Evolutionary conservation across 257 asterid genomes (phyloP), one percentile per base, ranked within the genome.

Genomic region (Solanum habrochaites): DNA sequence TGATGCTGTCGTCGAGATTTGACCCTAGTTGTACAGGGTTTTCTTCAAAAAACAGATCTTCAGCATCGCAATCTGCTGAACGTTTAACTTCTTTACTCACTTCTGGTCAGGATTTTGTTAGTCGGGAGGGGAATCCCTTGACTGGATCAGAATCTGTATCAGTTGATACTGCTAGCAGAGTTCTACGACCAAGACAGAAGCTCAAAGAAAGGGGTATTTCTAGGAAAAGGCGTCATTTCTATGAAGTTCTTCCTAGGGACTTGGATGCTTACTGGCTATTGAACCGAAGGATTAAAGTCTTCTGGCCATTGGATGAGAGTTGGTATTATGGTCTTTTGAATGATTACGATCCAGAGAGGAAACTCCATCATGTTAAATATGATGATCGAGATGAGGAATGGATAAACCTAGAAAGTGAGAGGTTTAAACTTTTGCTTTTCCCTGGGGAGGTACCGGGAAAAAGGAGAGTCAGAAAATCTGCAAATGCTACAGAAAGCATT

Each of bases 1-100:
- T 98, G 95, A 97, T 97, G 99, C 96, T 97, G 32, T 97, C 99
- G 25, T 96, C 99, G 88, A 91, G 98, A 88, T 97, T 97, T 90
- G 99, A 97, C 91, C 99, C 99, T 42, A 92, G 93, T 16, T 97
- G 98, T 94, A 97, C 99, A 13, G 96, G 98, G 40, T 96, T 94
- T 91, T 90, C 94, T 60, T 89, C 95, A 5, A 93, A 89, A 86
- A 90, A 85, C 69, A 94, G 87, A 88, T 87, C 92, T 88, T 92
- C 96, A 13, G 89, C 43, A 70, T 89, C 91, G 45, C 92, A 88
- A 88, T 84, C 86, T 86, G 90, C 90, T 77, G 91, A 93, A 84
- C 92, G 95, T 27, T 78, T 87, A 72, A 90, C 95, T 86, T 85
- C 89, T 83, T 89, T 92, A 73, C 89, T 86, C 86, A 89, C 97